Evolutionary conservation across 257 asterid genomes (phyloP), one percentile per base, ranked within the genome.

Genomic region (Eustoma russellianum): DNA sequence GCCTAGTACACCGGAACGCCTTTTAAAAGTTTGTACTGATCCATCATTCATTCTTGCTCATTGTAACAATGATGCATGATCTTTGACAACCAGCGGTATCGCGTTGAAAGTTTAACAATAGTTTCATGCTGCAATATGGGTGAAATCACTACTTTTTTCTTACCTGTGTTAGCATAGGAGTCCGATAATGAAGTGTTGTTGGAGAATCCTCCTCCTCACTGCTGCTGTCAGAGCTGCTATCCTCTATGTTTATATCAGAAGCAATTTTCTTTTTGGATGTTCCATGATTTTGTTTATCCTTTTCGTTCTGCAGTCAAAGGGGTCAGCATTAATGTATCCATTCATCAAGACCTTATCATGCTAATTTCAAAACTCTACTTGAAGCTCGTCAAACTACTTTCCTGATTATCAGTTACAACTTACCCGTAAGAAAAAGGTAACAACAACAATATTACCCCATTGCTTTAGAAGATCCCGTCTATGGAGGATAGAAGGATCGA

Each of bases 121-220:
- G 2, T 44, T 43, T 30, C 6, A 10, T 53, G 57, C 16, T 35
- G 33, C 12, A 12, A 11, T 17, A 55, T 24, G 3, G 60, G 11
- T n/a, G 30, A 8, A 13, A 33, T 16, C 11, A 17, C 34, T 46
- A 24, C 28, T 16, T 17, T 14, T 24, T 28, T 16, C 28, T 3
- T 58, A 86, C 96, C 94, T 90, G 97, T 15, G 95, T 90, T 71
- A 86, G 69, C 44, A 86, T 54, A 70, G 97, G 97, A n/a, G 94
- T 82, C 41, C 76, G 73, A 51, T 86, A 90, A 55, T 79, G 81
- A 9, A 86, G 72, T 14, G 88, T 60, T 60, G 71, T 64, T 8
- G 80, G 66, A 15, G 88, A 69, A 43, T 86, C 96, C 13, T 86
- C 94, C 59, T 83, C 96, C 41, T 90, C 98, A 50, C 28, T 19